These are phyloP conservation scores for Acacia pycnantha DNA, from an alignment of 331 rosid species.

Conservation along the genomic window DNA sequence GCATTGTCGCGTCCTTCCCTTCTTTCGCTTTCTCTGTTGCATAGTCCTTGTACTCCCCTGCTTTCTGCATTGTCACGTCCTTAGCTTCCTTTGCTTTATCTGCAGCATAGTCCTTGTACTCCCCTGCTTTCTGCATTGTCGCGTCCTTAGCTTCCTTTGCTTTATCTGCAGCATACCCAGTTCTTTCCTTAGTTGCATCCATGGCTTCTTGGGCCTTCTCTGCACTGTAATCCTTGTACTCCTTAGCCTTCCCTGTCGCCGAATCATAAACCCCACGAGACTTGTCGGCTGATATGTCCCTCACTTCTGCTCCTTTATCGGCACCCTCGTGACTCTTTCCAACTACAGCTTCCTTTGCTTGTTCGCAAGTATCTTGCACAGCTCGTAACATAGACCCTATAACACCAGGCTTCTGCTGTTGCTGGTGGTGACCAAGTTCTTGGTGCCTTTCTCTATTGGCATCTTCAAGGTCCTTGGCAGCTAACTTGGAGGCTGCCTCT, in stretches of 20 bases:
- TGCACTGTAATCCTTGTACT: conserved; percentile 18
- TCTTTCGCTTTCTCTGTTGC: conserved; percentile 55
- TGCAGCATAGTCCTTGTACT: conserved; percentile 22
- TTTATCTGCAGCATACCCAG: conserved; percentile 26
- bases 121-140: conserved; percentile 23
- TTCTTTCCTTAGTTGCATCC: conserved; percentile 15
- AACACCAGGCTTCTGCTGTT: conserved; percentile 48
- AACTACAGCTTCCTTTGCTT: conserved; percentile 71
- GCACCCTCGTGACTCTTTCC: conserved; percentile 43
- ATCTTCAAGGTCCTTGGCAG: conserved; percentile 58
- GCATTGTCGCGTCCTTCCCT: conserved; percentile 51
- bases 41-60: conserved; percentile 32
- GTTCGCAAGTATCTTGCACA: conserved; percentile 50
- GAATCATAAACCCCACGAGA: conserved; percentile 24
- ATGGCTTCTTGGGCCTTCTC: conserved; percentile 27
- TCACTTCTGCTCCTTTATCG: conserved; percentile 16
- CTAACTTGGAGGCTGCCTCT: conserved; percentile 62
- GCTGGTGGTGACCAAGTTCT: background rate
- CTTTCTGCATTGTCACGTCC: conserved; percentile 31
- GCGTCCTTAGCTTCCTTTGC: conserved; percentile 24
- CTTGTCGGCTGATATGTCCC: conserved; percentile 11
- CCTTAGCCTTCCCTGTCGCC: conserved; percentile 21
- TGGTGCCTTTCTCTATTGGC: conserved; percentile 36
- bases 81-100: conserved; percentile 36
- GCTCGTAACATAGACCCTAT: conserved; percentile 63